Evolutionary conservation across 495 filamentous ascomycete genomes (phyloP).

Genomic region (Trichodelitschia bisporula): DNA sequence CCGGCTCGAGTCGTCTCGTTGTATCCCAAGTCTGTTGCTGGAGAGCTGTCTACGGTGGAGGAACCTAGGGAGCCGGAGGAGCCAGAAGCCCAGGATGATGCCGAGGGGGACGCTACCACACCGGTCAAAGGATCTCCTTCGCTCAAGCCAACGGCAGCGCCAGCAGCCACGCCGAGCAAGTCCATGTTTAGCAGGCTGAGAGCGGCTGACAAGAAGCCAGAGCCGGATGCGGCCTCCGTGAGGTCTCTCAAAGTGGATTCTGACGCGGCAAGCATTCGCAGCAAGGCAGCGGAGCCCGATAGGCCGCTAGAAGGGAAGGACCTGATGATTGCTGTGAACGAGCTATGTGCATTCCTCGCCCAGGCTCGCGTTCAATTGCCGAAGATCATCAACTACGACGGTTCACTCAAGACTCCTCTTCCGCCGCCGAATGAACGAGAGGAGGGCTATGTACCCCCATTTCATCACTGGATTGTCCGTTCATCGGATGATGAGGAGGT

Average conservation of each 20-base stretch:
- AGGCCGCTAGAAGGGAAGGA: conserved; percentile 40
- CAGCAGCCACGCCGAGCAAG: conserved; percentile 7
- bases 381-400: conserved; percentile 51
- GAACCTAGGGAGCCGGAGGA: conserved; percentile 10
- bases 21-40: conserved; percentile 65
- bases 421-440: conserved; percentile 23
- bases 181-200: conserved; percentile 23
- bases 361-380: conserved; percentile 63
- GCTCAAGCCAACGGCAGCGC: too few relatives aligned
- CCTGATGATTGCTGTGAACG: conserved; percentile 50
- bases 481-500: conserved; percentile 24
- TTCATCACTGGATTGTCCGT: conserved; percentile 17
- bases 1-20: conserved; percentile 71
- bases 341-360: conserved; percentile 64
- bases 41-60: conserved; percentile 38
- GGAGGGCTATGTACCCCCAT: conserved; percentile 9
- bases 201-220: conserved; percentile 24
- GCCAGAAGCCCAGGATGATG: conserved; percentile 24
- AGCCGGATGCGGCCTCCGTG: conserved; percentile 40
- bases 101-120: conserved; percentile 19
- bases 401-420: conserved; percentile 37
- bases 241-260: conserved; percentile 26
- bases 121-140: too few relatives aligned
- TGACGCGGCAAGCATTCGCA: conserved; percentile 23
- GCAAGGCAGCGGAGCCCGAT: conserved; percentile 11